Conservation (phyloP, 2,329 filamentous ascomycete species). For the Scedosporium dehoogii region DNA sequence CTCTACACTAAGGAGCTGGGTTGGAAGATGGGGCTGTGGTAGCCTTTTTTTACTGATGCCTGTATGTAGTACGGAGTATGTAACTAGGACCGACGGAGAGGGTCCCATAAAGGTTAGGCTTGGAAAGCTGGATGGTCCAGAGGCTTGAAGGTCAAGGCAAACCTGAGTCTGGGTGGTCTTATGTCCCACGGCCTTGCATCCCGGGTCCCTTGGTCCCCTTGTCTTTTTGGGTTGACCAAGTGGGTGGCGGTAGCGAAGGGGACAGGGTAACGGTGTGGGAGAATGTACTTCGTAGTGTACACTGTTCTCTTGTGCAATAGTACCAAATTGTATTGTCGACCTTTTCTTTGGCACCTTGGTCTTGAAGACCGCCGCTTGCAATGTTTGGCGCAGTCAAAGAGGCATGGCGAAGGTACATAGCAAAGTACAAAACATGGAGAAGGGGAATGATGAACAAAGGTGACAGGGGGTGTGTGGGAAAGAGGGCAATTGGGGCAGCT, state of each 20-base stretch:
- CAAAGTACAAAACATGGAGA: neutral
- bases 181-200: no score
- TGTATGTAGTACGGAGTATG: no score
- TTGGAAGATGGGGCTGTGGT: no score
- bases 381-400: neutral
- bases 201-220: no score
- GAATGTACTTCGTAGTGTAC: no score
- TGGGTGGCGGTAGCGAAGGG: no score
- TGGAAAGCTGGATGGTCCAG: neutral
- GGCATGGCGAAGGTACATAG: neutral
- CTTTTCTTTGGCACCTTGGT: neutral
- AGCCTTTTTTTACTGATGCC: no score
- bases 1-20: no score
- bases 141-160: neutral
- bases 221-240: no score
- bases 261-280: no score
- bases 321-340: neutral
- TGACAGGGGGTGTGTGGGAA: neutral
- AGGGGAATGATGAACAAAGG: neutral
- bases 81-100: neutral
- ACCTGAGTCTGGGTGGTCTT: no score
- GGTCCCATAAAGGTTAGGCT: neutral
- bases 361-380: neutral
- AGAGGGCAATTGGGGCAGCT: neutral
- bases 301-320: no score